Evolutionary conservation across 2,329 filamentous ascomycete species (phyloP), one percentile per base, ranked within the genome.

Genomic region (Aaosphaeria pasadenensis): DNA sequence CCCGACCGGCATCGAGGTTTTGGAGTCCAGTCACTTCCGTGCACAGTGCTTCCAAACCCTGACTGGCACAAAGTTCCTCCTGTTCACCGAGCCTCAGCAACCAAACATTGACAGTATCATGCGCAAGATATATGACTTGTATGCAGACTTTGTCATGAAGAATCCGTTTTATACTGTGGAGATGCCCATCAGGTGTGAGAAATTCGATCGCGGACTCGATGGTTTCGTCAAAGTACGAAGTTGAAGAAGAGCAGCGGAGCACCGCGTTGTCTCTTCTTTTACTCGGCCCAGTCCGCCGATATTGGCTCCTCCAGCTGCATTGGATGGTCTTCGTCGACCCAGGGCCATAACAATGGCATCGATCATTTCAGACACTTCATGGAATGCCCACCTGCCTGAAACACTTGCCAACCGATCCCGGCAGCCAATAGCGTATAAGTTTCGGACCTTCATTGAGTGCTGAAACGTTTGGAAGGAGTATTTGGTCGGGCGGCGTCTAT

Each of bases 131-230:
- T 97, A 99, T 70, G 94, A 97, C 70, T 75, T 97, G 45, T 99
- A 97, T 75, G 83, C 89, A 44, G 94, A 99, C 72, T 97, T 89
- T 69, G 94, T 99, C 59, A 97, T 96, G 90, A 99, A 97, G 79
- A 99, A 99, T 71, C 94, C 94, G 1, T 99, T 99, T 67, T 97
- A 97, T 74, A 91, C 94, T 65, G 79, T 96, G 48, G 94, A 99
- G 75, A 99, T 97, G 91, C 94, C 94, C 5, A 84, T 99, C 46
- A 81, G 94, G 52, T 96, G 94, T 73, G 94, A 97, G 66, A 88
- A 90, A 60, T 99, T 96, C 75, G 94, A 99, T 70, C 80, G 91
- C 60, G 89, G 89, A 71, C 71, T 96, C 55, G 81, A 82, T 56
- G 88, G 85, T 35, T 95, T 91, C 72, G 83, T 96, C 62, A 84